These are phyloP conservation scores for Periconia sp. DNA, from an alignment of 2,329 filamentous ascomycete genomes.

Conservation along the genomic window DNA sequence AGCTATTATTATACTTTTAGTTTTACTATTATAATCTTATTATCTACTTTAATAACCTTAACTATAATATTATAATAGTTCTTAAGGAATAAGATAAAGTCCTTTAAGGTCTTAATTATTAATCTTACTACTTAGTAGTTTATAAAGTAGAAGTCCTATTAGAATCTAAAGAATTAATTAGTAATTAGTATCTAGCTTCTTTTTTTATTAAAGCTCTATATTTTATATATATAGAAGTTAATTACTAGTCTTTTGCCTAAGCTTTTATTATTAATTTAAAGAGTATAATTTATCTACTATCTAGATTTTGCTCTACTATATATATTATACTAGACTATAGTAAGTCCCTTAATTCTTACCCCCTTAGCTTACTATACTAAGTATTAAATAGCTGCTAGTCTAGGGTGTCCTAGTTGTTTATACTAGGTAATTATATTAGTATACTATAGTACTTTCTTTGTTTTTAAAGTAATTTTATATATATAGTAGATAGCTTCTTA, in stretches of 20 bases:
- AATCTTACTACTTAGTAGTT: background rate
- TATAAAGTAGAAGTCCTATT: conserved; percentile 11
- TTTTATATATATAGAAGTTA: conserved; percentile 7
- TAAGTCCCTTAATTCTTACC: background rate
- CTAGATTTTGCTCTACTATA: background rate
- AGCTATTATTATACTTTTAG: conserved; percentile 3
- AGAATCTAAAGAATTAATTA: background rate
- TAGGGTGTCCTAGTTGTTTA: background rate
- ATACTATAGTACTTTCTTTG: background rate
- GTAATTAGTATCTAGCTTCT: conserved; percentile 8
- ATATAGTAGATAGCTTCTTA: background rate
- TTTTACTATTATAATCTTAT: conserved; percentile 4
- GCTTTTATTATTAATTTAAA: background rate
- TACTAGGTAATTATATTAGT: background rate
- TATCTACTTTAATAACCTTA: conserved; percentile 10
- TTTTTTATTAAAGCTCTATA: conserved; percentile 5
- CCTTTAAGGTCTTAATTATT: conserved; percentile 5
- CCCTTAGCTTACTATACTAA: background rate
- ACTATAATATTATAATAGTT: conserved; percentile 6
- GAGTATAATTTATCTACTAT: background rate
- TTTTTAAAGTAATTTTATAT: background rate
- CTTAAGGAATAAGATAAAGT: too few species aligned
- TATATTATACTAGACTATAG: background rate
- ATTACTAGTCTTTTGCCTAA: conserved; percentile 1
- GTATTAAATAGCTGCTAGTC: background rate